These are phyloP conservation scores for Baudoinia panamericana DNA, from an alignment of 495 filamentous ascomycete genomes.

Conservation along the genomic window DNA sequence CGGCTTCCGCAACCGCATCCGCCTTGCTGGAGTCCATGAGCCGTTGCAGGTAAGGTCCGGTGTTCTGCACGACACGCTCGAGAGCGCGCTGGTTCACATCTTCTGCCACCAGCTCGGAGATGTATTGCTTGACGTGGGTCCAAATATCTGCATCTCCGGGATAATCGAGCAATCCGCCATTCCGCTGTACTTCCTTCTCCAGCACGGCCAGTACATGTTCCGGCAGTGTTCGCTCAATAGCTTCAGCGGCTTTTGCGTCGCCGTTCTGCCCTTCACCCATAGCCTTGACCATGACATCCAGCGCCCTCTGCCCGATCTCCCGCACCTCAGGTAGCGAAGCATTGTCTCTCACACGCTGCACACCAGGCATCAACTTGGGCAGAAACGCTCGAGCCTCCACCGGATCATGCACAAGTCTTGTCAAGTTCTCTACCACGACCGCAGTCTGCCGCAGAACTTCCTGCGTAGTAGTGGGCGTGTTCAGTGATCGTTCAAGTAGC, in stretches of 20 bases:
- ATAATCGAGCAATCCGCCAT: conserved; percentile 44
- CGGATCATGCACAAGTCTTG: conserved; percentile 95
- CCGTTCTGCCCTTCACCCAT: conserved; percentile 52
- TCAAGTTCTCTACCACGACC: conserved; percentile 97
- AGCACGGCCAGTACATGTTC: conserved; percentile 68
- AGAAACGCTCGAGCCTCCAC: conserved; percentile 92
- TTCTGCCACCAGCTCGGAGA: conserved; percentile 77
- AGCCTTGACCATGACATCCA: conserved; percentile 83
- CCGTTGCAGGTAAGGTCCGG: conserved; percentile 61
- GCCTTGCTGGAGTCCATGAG: conserved; percentile 46
- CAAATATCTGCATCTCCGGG: conserved; percentile 51
- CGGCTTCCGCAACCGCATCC: conserved; percentile 46
- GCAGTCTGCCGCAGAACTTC: conserved; percentile 92
- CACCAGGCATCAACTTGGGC: conserved; percentile 87
- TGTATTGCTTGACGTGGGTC: conserved; percentile 55
- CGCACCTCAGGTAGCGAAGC: conserved; percentile 92
- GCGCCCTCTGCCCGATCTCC: conserved; percentile 69
- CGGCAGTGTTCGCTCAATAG: conserved; percentile 52
- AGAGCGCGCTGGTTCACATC: conserved; percentile 74
- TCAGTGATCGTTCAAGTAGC: conserved; percentile 82
- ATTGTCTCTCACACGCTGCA: conserved; percentile 73
- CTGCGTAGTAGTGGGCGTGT: conserved; percentile 77
- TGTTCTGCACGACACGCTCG: conserved; percentile 51
- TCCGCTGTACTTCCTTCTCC: conserved; percentile 57
- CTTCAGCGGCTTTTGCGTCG: conserved; percentile 39